Conservation (phyloP, 306 rosid species). For the Quercus bicolor region DNA sequence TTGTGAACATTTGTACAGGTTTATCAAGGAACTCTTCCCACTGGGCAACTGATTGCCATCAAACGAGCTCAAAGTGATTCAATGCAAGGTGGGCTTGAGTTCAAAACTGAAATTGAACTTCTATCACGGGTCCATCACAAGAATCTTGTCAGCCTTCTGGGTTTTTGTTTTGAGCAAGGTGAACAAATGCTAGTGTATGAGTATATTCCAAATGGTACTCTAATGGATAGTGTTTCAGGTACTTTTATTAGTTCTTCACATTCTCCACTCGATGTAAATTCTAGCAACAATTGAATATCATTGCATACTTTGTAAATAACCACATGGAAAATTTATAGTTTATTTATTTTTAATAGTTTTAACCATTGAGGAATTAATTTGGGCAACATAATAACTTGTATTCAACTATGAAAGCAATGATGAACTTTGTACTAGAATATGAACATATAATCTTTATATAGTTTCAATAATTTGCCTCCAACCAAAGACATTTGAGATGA, state of each 20-base stretch:
- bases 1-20: constrained; percentile 27
- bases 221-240: constrained; percentile 48
- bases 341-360: too few species aligned
- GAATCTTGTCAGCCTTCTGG: constrained; percentile 45
- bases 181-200: constrained; percentile 58
- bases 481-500: background rate
- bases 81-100: constrained; percentile 37
- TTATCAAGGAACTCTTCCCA: constrained; percentile 36
- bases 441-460: background rate
- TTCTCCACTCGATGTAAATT: background rate
- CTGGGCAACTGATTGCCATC: constrained; percentile 41
- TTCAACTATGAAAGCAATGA: background rate
- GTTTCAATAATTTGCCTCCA: background rate
- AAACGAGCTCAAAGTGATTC: constrained; percentile 43
- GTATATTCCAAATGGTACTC: constrained; percentile 39
- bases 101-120: constrained; percentile 55
- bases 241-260: background rate
- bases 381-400: too few species aligned
- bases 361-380: too few species aligned
- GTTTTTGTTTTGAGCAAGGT: constrained; percentile 50
- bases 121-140: constrained; percentile 58
- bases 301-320: too few species aligned
- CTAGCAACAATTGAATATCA: background rate
- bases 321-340: too few species aligned
- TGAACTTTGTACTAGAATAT: background rate